Evolutionary conservation across 352 stramenopile genomes (phyloP).

Genomic region (Pythium brachiatum): DNA sequence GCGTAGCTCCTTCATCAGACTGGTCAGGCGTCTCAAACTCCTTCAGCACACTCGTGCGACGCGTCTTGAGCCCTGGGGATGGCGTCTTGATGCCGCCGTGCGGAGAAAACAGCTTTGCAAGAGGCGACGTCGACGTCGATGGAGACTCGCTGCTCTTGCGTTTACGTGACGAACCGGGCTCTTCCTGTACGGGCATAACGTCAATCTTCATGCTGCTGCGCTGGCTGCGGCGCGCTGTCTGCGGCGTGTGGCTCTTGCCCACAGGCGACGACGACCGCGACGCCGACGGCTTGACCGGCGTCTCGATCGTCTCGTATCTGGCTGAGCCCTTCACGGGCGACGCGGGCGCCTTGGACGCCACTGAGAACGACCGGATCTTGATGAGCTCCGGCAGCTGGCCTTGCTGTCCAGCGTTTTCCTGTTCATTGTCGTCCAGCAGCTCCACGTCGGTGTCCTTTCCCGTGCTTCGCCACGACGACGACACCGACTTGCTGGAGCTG

Average conservation of each 20-base stretch:
- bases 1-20: slow-evolving; percentile 12
- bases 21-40: slow-evolving; percentile 24
- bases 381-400: slow-evolving; percentile 8
- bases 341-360: not conserved
- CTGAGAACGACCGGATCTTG: slow-evolving; percentile 7
- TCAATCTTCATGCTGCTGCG: slow-evolving; percentile 21
- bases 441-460: not conserved
- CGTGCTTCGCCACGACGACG: slow-evolving; percentile 1
- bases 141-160: slow-evolving; percentile 21
- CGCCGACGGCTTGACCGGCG: slow-evolving; percentile 7
- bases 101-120: slow-evolving; percentile 18
- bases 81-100: slow-evolving; percentile 17
- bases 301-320: slow-evolving; percentile 3
- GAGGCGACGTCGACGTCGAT: slow-evolving; percentile 7
- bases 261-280: not conserved
- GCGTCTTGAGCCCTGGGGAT: slow-evolving; percentile 22
- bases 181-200: slow-evolving; percentile 11
- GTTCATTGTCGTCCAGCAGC: slow-evolving; percentile 5
- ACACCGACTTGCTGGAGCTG: not conserved
- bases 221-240: slow-evolving; percentile 2
- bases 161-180: slow-evolving; percentile 13
- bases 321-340: slow-evolving; percentile 12
- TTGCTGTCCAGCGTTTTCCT: not conserved
- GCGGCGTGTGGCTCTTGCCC: not conserved
- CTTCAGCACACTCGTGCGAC: slow-evolving; percentile 22